These are phyloP conservation scores for Podosphaera fusca DNA, from an alignment of 2,329 filamentous ascomycete species.

Conservation along the genomic window DNA sequence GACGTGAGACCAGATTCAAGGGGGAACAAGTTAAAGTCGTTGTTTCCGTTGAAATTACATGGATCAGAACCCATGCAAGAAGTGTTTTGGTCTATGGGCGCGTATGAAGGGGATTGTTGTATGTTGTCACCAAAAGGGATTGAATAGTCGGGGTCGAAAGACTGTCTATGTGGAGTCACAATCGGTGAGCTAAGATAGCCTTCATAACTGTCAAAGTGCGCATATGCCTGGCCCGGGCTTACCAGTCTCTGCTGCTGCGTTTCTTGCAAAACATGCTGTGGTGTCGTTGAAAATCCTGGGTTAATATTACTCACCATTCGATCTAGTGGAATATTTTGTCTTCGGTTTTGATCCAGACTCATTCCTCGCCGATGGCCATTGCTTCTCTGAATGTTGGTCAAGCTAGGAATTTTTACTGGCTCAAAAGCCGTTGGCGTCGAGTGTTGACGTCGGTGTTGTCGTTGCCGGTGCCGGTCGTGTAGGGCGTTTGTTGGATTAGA, in stretches of 20 bases:
- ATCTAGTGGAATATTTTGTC: conserved; percentile 23
- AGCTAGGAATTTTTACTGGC: conserved; percentile 43
- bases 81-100: conserved; percentile 21
- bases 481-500: conserved; percentile 50
- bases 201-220: conserved; percentile 20
- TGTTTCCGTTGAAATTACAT: conserved; percentile 12
- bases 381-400: conserved; percentile 33
- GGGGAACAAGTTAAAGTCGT: conserved; percentile 14
- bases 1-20: conserved; percentile 9
- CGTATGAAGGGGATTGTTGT: conserved; percentile 14
- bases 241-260: conserved; percentile 69
- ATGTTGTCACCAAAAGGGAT: conserved; percentile 13
- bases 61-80: conserved; percentile 17
- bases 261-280: conserved; percentile 72
- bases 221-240: conserved; percentile 40
- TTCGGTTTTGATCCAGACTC: conserved; percentile 54
- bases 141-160: conserved; percentile 25
- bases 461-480: conserved; percentile 43
- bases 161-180: conserved; percentile 29
- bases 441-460: conserved; percentile 66
- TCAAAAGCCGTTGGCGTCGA: conserved; percentile 66
- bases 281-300: conserved; percentile 26
- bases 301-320: conserved; percentile 30
- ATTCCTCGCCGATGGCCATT: conserved; percentile 56
- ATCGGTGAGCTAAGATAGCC: conserved; percentile 34